Conservation (phyloP, 805 yeast species). For the Cyberlindnera galapagoensis region DNA sequence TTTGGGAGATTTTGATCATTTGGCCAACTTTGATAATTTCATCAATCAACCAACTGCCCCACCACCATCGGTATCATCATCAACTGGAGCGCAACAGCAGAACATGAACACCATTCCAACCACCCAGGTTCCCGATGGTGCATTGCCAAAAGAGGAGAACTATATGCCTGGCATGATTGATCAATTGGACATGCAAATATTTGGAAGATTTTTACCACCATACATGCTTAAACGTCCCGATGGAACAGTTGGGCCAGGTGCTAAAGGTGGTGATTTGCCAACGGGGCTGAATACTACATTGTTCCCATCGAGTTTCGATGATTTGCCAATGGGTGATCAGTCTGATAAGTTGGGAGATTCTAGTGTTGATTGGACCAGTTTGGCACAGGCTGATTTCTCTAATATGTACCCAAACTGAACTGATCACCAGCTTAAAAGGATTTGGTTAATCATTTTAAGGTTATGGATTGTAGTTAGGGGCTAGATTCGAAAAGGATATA, state of each 20-base stretch:
- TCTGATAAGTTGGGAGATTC: neutral
- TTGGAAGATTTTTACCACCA: conserved; percentile 80
- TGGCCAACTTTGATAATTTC: conserved; percentile 25
- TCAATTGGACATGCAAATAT: conserved; percentile 74
- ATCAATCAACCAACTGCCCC: conserved; percentile 17
- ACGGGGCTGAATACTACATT: conserved; percentile 21
- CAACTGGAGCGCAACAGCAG: neutral
- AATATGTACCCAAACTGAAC: too few species aligned
- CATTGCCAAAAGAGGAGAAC: conserved; percentile 10
- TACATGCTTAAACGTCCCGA: conserved; percentile 51
- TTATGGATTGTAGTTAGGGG: conserved; percentile 2
- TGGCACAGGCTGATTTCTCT: conserved; percentile 3
- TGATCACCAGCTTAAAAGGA: too few species aligned
- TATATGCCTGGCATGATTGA: conserved; percentile 83
- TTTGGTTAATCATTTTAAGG: too few species aligned
- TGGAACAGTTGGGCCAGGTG: conserved; percentile 22
- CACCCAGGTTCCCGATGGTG: too few species aligned
- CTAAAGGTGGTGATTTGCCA: conserved; percentile 25
- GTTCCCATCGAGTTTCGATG: conserved; percentile 19
- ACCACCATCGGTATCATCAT: neutral
- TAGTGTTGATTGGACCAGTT: neutral
- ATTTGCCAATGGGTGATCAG: conserved; percentile 12
- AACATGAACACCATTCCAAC: conserved; percentile 1
- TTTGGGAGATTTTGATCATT: conserved; percentile 21
- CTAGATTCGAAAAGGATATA: too few species aligned